Base-by-base conservation (phyloP, 768 basidiomycete genomes). In the Leccinum fibrillosum region DNA sequence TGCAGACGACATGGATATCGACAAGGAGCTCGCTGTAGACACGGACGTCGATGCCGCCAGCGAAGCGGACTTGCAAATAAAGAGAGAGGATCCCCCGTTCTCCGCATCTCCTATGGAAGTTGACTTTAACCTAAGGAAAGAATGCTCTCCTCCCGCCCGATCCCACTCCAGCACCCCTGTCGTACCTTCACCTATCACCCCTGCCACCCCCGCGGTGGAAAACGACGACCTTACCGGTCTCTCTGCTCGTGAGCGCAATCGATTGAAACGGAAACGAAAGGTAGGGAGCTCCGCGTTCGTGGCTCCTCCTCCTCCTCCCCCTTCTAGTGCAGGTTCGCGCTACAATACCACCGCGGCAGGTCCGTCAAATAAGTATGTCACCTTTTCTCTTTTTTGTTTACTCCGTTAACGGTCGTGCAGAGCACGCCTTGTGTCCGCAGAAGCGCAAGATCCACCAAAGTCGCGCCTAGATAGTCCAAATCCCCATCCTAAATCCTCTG, bases 241-340 rank as follows among this genome's bases (percentile, higher is more conserved):
- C 48, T 97, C 94, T 32, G 93, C 94, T 11, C 86, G 97, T 54
- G 96, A 98, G 73, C 85, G 90, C 32, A 97, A 97, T 69, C 84
- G 95, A 49, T 77, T 98, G 32, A 99, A 99, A 72, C 83, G 97
- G 28, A 98, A 98, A 70, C 89, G 95, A 56, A 97, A 95, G 67
- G 81, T 82, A 4, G 94, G 92, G 4, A 91, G 89, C 67, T 77
- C 86, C 32, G 90, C 89, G 1, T 92, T 92, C 64, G 92, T 94
- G 15, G 80, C 86, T 12, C 83, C 88, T 2, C 86, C 86, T 4
- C 76, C 80, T 5, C 76, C 78, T 15, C 87, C 89, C 2, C 79
- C 85, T 25, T 83, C 86, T 64, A 67, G 73, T 49, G 64, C 83
- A 0, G 81, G 83, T 34, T 73, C 87, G 5, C 89, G 88, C 66